A percentile compares a stretch with the other conserved stretches of the same genome.
These are phyloP conservation scores for Prunus padus DNA, from an alignment of 306 rosid genomes.

Conservation along the genomic window DNA sequence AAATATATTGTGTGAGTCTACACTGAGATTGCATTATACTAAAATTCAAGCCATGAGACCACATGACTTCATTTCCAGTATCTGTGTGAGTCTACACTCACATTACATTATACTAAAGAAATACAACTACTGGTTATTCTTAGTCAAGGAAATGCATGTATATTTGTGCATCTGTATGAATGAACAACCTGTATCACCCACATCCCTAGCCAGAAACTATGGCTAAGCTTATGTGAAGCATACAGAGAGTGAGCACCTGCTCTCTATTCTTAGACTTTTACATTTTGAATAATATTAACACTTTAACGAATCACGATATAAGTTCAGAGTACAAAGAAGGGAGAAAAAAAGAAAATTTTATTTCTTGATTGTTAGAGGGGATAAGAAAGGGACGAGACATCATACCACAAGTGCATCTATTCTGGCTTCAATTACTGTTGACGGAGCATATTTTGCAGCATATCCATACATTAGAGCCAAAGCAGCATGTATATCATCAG, in stretches of 20 bases:
- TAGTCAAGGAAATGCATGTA: neutral
- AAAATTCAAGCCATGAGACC: neutral
- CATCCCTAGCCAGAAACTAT: neutral
- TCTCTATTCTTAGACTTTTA: neutral
- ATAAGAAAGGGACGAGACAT: constrained; percentile 33
- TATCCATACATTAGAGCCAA: constrained; percentile 97
- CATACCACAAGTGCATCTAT: constrained; percentile 96
- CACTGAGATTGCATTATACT: neutral
- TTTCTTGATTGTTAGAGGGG: neutral
- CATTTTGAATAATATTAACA: neutral
- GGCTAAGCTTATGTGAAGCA: neutral
- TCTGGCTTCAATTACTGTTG: constrained; percentile 97
- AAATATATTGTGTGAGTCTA: neutral
- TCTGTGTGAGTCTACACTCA: neutral
- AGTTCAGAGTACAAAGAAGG: neutral
- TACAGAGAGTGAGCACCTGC: neutral
- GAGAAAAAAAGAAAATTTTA: neutral
- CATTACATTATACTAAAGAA: neutral
- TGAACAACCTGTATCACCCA: neutral
- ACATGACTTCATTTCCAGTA: neutral
- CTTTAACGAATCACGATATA: neutral
- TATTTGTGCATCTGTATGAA: neutral
- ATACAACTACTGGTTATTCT: neutral
- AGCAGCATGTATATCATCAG: constrained; percentile 97
- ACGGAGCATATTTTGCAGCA: constrained; percentile 97